Evolutionary conservation across 176 grass and related monocot genomes (phyloP).

Genomic region (Elymus sibiricus): DNA sequence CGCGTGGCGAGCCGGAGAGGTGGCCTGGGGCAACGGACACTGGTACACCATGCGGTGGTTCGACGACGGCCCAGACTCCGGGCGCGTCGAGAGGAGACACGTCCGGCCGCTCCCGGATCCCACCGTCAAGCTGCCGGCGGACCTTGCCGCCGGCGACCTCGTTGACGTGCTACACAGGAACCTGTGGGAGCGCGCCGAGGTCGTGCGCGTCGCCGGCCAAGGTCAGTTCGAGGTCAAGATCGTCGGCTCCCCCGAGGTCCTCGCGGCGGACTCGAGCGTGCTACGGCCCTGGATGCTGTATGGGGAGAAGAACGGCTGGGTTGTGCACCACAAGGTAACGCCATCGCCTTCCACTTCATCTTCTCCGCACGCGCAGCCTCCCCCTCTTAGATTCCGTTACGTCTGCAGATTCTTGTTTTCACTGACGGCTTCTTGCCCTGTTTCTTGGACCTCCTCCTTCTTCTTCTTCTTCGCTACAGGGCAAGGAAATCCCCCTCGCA

Average conservation of each 20-base stretch:
- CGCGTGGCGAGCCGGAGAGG: conserved; percentile 55
- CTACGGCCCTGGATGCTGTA: conserved; percentile 21
- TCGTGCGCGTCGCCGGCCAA: background rate
- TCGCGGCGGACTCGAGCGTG: background rate
- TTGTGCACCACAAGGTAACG: conserved; percentile 50
- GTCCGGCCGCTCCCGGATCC: conserved; percentile 46
- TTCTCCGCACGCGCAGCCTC: background rate
- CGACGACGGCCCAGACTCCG: background rate
- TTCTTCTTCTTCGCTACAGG: background rate
- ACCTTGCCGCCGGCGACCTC: conserved; percentile 47
- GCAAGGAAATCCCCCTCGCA: background rate
- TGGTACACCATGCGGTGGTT: conserved; percentile 44
- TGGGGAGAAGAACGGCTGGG: conserved; percentile 35
- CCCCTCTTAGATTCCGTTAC: background rate
- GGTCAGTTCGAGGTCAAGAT: conserved; percentile 36
- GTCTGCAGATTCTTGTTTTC: no score
- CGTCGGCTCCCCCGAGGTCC: conserved; percentile 24
- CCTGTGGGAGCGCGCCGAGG: conserved; percentile 54
- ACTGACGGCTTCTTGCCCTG: background rate
- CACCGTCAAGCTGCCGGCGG: background rate
- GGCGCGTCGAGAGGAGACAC: conserved; percentile 40
- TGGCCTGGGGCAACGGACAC: conserved; percentile 57
- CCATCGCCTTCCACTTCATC: background rate
- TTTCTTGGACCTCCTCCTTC: conserved; percentile 49
- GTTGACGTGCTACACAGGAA: conserved; percentile 47